phyloP scores from a whole-genome alignment of 805 yeast species.

The Pichia thaimueangensis region DNA sequence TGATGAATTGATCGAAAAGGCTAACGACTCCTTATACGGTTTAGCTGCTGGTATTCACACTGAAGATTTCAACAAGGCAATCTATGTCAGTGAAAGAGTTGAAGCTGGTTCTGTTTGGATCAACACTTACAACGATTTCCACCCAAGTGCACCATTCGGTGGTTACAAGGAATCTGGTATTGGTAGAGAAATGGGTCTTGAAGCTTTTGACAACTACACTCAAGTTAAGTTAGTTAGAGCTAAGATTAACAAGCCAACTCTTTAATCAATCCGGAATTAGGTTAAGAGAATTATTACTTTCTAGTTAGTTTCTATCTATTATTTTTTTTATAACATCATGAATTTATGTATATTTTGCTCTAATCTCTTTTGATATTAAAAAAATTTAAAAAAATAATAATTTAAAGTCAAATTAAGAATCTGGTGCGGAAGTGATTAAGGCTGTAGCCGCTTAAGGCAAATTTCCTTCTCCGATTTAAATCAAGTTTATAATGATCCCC shows the following conservation, averaged over 20 bases:
- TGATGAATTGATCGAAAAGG: slow-evolving; percentile 60
- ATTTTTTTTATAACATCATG: too few species aligned
- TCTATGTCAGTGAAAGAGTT: slow-evolving; percentile 55
- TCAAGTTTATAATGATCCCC: too few species aligned
- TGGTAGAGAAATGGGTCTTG: slow-evolving; percentile 83
- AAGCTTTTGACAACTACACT: slow-evolving; percentile 69
- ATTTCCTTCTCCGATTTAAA: too few species aligned
- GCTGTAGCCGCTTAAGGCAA: too few species aligned
- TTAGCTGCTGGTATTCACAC: slow-evolving; percentile 81
- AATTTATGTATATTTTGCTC: too few species aligned
- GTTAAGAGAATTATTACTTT: too few species aligned
- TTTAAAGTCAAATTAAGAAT: too few species aligned
- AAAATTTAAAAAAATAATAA: too few species aligned
- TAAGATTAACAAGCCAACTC: slow-evolving; percentile 25
- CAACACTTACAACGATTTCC: slow-evolving; percentile 75
- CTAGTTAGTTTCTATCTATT: neutral
- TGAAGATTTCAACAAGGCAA: slow-evolving; percentile 51
- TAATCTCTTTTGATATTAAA: too few species aligned
- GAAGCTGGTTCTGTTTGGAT: slow-evolving; percentile 77
- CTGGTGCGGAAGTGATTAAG: too few species aligned
- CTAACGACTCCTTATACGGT: slow-evolving; percentile 69
- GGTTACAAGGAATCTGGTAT: slow-evolving; percentile 76
- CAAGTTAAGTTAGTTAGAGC: slow-evolving; percentile 71
- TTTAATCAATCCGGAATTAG: slow-evolving; percentile 12
- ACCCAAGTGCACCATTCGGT: slow-evolving; percentile 72